phyloP scores from a whole-genome alignment of 345 rosid genomes.

The Carallia pectinifolia region DNA sequence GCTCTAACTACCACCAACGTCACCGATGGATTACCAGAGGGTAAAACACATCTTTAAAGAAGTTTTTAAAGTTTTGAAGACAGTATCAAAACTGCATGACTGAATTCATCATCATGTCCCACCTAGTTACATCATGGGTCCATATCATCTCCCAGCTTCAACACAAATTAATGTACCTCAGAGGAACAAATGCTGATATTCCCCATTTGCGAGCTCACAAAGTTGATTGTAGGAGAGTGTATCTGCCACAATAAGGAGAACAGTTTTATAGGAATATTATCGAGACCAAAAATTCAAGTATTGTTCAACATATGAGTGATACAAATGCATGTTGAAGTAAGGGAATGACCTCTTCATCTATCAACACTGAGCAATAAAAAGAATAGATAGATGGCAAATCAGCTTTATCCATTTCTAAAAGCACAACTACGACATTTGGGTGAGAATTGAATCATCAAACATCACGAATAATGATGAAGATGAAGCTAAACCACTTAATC shows the following conservation, averaged over 20 bases:
- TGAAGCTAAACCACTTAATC: not conserved
- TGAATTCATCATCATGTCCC: not conserved
- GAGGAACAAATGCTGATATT: slow-evolving; percentile 65
- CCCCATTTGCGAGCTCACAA: slow-evolving; percentile 83
- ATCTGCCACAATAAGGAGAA: slow-evolving; percentile 42
- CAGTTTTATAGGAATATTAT: not conserved
- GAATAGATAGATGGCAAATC: too few species aligned
- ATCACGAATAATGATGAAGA: not conserved
- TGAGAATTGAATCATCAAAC: not conserved
- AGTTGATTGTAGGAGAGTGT: slow-evolving; percentile 61
- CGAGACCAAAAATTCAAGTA: too few species aligned
- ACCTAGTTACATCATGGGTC: slow-evolving; percentile 6
- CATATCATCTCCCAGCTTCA: slow-evolving; percentile 5
- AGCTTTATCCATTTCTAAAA: not conserved
- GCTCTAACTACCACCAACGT: not conserved
- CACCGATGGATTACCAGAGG: not conserved
- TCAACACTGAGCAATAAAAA: too few species aligned
- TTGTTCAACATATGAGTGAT: too few species aligned
- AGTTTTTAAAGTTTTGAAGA: not conserved
- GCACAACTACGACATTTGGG: not conserved
- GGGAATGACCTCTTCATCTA: too few species aligned
- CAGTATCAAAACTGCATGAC: not conserved
- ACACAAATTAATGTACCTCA: slow-evolving; percentile 20
- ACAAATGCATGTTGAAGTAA: too few species aligned
- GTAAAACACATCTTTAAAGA: not conserved